Evolutionary conservation across 2,329 filamentous ascomycete genomes (phyloP), one percentile per base, ranked within the genome.

Genomic region (Talaromyces sp.): DNA sequence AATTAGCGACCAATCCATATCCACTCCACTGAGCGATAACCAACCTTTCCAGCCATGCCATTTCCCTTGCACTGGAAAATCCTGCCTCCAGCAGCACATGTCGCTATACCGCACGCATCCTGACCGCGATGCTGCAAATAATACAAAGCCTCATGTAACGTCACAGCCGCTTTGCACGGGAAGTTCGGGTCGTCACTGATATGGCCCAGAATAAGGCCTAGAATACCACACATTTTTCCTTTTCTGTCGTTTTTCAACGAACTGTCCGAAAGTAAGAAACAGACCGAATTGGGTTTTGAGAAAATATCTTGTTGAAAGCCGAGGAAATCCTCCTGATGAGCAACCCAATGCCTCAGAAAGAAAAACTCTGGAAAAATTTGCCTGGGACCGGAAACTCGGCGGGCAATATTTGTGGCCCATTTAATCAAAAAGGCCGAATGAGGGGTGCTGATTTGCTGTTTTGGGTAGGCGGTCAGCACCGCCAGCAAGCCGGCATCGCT

Each of bases 61-160:
- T 93, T 92, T 69, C 92, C 92, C 81, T 97, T 97, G 82, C 90
- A 90, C 75, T 96, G 92, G 76, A 90, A 94, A 70, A 97, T 89
- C 50, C 92, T 86, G 67, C 93, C 93, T 41, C 91, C 91, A 14
- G 82, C 85, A 70, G 85, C 89, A 83, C 84, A 92, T 71, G 82
- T 90, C 59, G 92, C 87, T 70, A 97, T 94, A 68, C 93, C 93
- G 63, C 89, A 91, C 59, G 93, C 93, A 88, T 97, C 93, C 77
- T 96, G 92, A 62, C 92, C 91, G 73, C 91, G 86, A 75, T 93
- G 85, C 75, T 89, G 89, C 10, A 91, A 85, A 71, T 87, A 87
- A 77, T 89, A 91, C n/a, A 91, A 81, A 47, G 85, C 84, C 76
- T 91, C 89, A 74, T 91, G 89, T 49, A 91, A 81, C 69, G 91